These are phyloP conservation scores for Rutstroemia sp. DNA, from an alignment of 2,329 filamentous ascomycete species.

Conservation along the genomic window DNA sequence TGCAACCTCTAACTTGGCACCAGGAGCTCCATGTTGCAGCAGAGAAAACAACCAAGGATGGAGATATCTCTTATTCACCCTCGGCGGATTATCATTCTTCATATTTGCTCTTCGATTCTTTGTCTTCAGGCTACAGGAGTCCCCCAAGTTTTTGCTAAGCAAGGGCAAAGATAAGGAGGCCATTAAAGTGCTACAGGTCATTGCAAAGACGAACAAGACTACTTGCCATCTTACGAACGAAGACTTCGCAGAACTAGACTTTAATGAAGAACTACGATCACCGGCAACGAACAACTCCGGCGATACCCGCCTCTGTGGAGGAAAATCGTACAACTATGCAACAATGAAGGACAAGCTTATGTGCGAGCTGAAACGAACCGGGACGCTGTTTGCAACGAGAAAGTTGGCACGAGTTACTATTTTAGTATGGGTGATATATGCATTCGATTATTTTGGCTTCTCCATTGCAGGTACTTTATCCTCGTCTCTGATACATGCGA, in stretches of 20 bases:
- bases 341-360: neutral
- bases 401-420: constrained; percentile 38
- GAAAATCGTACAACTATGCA: neutral
- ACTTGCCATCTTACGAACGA: constrained; percentile 3
- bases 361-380: constrained; percentile 35
- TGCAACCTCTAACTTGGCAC: constrained; percentile 16
- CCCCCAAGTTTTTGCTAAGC: constrained; percentile 50
- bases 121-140: constrained; percentile 49
- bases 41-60: constrained; percentile 47
- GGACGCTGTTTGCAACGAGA: constrained; percentile 36
- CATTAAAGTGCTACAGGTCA: constrained; percentile 45
- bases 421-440: constrained; percentile 42
- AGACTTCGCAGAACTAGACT: neutral
- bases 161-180: constrained; percentile 46
- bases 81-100: constrained; percentile 46
- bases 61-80: constrained; percentile 48
- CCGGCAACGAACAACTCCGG: neutral
- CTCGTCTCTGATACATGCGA: constrained; percentile 15
- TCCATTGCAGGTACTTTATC: constrained; percentile 33
- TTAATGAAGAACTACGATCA: neutral
- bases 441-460: constrained; percentile 43
- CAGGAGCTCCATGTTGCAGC: constrained; percentile 20
- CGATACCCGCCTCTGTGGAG: neutral
- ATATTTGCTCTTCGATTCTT: constrained; percentile 49
- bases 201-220: constrained; percentile 41